Evolutionary conservation across 2,329 filamentous ascomycete species (phyloP), one percentile per base, ranked within the genome.

Genomic region (Pseudohalonectria lignicola): DNA sequence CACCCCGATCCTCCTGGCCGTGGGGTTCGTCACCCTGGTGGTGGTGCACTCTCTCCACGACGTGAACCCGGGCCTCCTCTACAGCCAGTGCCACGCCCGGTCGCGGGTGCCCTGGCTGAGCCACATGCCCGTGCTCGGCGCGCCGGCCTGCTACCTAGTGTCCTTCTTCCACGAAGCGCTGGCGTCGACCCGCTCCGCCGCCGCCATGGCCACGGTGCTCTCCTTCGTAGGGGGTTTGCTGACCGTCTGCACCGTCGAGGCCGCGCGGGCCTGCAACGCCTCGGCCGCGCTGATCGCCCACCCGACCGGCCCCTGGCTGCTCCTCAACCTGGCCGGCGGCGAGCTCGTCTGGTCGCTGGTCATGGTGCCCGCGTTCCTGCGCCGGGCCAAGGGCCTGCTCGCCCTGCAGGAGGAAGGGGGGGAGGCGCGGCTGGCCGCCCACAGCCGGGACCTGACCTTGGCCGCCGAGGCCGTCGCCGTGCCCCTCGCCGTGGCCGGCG

Each of bases 401-500:
- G 39, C 46, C 4, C 50, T 52, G 4, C 34, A 45, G 8, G 45
- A 47, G 15, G 47, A 39, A 37, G 40, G 41, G 19, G 12, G 18
- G 1, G 34, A 40, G 16, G 40, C 48, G 7, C 37, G 38, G 30
- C 34, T 50, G 34, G 44, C 43, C 16, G 42, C 50, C 5, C 40
- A 51, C 26, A 44, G 51, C 42, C 59, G 66, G 8, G 60, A 64
- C 41, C 52, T 73, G 11, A 31, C 39, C 10, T 55, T 57, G 6
- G 54, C 53, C 17, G 57, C 71, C 3, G 77, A 82, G 52, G 68
- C 71, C 41, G 63, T 76, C 40, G 75, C 76, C 19, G 71, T 74
- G 16, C 69, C 71, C 7, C 45, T 63, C 19, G 65, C 63, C 18
- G 63, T 74, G 0, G 57, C 61, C 0, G 34, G 68, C 9, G 69